phyloP scores from a whole-genome alignment of 2,329 filamentous ascomycete genomes.

The Fusarium tuaranense region DNA sequence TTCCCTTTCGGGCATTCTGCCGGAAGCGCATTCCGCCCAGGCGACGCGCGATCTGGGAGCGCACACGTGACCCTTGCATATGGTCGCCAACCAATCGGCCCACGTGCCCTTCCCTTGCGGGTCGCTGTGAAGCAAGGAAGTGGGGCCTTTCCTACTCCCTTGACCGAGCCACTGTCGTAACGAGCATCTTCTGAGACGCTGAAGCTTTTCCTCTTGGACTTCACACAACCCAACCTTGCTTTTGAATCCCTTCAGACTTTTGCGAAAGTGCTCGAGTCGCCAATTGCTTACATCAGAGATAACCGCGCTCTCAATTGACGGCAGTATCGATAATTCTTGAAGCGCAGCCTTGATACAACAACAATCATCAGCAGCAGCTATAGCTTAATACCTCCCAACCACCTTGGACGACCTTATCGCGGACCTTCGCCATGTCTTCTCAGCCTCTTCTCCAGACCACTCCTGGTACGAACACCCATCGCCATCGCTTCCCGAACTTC shows the following conservation, averaged over 20 bases:
- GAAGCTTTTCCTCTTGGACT: constrained; percentile 30
- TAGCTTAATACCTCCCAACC: constrained; percentile 20
- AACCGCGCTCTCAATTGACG: constrained; percentile 8
- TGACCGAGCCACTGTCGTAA: constrained; percentile 35
- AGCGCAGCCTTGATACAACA: not conserved
- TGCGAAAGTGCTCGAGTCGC: not conserved
- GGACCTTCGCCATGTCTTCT: constrained; percentile 78
- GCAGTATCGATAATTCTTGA: not conserved
- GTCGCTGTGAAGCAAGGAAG: constrained; percentile 22
- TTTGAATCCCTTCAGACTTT: not conserved
- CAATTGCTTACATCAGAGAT: constrained; percentile 11
- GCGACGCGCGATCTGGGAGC: constrained; percentile 33
- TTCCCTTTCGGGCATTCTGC: constrained; percentile 42
- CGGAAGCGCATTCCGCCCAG: constrained; percentile 16
- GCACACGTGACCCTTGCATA: constrained; percentile 42
- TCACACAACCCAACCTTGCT: constrained; percentile 13
- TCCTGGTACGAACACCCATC: constrained; percentile 75
- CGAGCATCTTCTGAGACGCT: constrained; percentile 13
- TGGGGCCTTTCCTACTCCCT: constrained; percentile 31
- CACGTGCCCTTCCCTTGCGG: constrained; percentile 46
- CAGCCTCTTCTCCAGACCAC: constrained; percentile 96
- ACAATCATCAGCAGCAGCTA: not conserved
- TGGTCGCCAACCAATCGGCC: constrained; percentile 45
- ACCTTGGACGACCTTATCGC: constrained; percentile 9
- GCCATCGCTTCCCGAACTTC: not conserved